A percentile compares a stretch with the other conserved stretches of the same genome.
Evolutionary conservation across 768 basidiomycete genomes (phyloP).

Genomic region (Gelatoporia subvermispora): DNA sequence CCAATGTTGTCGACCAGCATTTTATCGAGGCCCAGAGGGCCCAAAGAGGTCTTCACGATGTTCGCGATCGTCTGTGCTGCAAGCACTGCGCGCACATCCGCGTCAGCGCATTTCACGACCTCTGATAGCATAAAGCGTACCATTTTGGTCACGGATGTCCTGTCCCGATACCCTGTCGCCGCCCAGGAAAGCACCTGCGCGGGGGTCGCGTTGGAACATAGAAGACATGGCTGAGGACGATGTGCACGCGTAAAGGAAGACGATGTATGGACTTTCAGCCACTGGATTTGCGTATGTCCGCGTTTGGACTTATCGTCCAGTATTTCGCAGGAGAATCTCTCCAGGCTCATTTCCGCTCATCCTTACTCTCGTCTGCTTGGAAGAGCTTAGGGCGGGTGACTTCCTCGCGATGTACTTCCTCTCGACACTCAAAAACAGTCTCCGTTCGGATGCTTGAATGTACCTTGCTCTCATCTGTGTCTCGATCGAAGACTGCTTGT

Average conservation of each 20-base stretch:
- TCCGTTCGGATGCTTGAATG: no score
- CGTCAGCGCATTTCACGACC: neutral
- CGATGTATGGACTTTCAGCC: no score
- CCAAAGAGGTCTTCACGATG: conserved; percentile 92
- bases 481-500: no score
- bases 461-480: no score
- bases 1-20: conserved; percentile 99
- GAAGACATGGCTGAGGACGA: neutral
- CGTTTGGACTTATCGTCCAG: no score
- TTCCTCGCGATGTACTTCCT: no score
- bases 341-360: no score
- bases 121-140: conserved; percentile 39
- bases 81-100: conserved; percentile 52
- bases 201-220: conserved; percentile 90
- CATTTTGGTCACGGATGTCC: conserved; percentile 96
- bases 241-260: neutral
- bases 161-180: conserved; percentile 93
- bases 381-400: no score
- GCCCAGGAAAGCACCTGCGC: conserved; percentile 88
- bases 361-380: no score
- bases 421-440: no score
- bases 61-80: conserved; percentile 97
- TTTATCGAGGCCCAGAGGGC: conserved; percentile 92
- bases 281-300: no score
- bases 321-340: no score